Evolutionary conservation across 768 basidiomycete genomes (phyloP).

Genomic region (Psilocybe subaeruginosa): DNA sequence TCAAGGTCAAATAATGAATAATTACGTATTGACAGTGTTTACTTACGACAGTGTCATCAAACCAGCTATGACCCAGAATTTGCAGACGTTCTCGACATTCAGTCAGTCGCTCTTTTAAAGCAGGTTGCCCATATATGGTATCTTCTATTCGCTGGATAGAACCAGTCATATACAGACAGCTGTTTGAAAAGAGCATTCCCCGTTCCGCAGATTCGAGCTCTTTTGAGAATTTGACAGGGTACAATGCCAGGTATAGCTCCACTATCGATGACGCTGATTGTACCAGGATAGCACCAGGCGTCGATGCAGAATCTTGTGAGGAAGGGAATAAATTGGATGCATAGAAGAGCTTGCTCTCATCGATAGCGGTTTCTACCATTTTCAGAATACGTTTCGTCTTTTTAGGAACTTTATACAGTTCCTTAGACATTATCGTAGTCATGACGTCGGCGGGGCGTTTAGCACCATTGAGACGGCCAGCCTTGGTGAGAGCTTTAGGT

Average conservation of each 20-base stretch:
- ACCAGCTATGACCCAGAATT: conserved; percentile 69
- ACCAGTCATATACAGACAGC: conserved; percentile 68
- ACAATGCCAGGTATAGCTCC: conserved; percentile 80
- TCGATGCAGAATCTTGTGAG: conserved; percentile 28
- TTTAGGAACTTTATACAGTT: conserved; percentile 63
- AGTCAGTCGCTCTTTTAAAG: conserved; percentile 47
- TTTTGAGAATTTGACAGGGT: conserved; percentile 62
- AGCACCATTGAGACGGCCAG: conserved; percentile 17
- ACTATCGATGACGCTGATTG: conserved; percentile 67
- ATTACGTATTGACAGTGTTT: background rate
- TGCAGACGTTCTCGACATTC: conserved; percentile 57
- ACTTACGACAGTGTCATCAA: conserved; percentile 69
- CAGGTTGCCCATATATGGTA: conserved; percentile 26
- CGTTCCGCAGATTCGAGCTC: conserved; percentile 53
- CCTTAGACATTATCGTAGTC: conserved; percentile 38
- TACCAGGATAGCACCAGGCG: conserved; percentile 58
- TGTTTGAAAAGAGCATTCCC: conserved; percentile 81
- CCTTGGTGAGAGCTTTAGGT: conserved; percentile 4
- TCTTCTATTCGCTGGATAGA: conserved; percentile 49
- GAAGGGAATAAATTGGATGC: conserved; percentile 55
- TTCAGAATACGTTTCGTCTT: conserved; percentile 55
- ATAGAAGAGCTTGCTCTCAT: conserved; percentile 68
- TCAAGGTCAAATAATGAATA: conserved; percentile 1
- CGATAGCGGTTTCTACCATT: conserved; percentile 62
- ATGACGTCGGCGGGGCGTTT: conserved; percentile 24